phyloP scores from a whole-genome alignment of 345 rosid genomes.

The Schrenkiella parvula region DNA sequence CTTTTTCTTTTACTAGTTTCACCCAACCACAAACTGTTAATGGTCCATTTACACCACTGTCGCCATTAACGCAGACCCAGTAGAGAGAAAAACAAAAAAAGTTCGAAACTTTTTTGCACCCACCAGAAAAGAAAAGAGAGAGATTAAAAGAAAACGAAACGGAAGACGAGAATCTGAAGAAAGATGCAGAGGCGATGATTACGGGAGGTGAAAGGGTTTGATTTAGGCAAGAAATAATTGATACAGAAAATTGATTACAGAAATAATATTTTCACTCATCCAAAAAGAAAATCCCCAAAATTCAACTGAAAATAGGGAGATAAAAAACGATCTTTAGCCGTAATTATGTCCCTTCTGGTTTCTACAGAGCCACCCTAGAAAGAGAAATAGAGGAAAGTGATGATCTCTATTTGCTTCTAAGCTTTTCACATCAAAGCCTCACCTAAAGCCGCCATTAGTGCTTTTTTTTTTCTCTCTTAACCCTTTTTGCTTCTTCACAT shows the following conservation, averaged over 20 bases:
- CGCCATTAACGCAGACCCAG: constrained; percentile 28
- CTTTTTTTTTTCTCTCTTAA: neutral
- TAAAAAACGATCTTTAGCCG: neutral
- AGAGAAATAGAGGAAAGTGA: constrained; percentile 14
- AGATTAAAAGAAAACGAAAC: constrained; percentile 14
- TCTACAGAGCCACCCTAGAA: constrained; percentile 31
- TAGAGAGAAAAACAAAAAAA: constrained; percentile 1
- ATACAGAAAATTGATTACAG: constrained; percentile 2
- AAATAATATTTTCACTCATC: neutral
- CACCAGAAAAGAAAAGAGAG: neutral
- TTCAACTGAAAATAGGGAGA: neutral
- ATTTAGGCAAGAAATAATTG: constrained; percentile 23
- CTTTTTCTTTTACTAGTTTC: constrained; percentile 2
- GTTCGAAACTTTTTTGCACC: constrained; percentile 11
- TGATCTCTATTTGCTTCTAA: constrained; percentile 10
- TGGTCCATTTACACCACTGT: constrained; percentile 33
- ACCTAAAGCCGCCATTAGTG: constrained; percentile 37
- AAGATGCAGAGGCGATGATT: constrained; percentile 30
- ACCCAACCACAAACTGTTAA: constrained; percentile 33
- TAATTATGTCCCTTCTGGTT: constrained; percentile 23
- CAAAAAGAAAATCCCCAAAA: neutral
- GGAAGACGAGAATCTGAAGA: constrained; percentile 32
- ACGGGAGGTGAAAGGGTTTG: constrained; percentile 23
- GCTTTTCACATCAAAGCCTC: constrained; percentile 18
- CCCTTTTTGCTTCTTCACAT: constrained; percentile 17